Evolutionary conservation across 2,329 filamentous ascomycete genomes (phyloP), one percentile per base, ranked within the genome.

Genomic region (Penicillium sp.): DNA sequence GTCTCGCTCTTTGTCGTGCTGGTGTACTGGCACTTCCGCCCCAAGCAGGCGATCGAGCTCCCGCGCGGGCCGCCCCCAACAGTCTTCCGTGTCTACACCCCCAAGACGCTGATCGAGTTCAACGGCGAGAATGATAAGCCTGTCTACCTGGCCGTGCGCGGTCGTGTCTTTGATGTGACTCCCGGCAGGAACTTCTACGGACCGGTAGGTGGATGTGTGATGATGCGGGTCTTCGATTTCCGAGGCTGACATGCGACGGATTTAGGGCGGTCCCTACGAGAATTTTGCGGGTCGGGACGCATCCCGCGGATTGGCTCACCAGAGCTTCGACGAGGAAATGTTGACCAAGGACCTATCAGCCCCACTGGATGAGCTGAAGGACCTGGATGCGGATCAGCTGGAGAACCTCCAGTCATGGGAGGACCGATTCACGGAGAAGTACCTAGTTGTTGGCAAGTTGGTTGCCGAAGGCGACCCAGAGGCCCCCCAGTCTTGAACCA

Each of bases 271-370:
- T 0, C 92, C 93, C 2, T 99, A 99, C 74, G 87, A 88, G 73
- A 97, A 97, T 78, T 99, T 99, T 71, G 94, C 94, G 0, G 94
- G 94, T 0, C 82, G 92, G 37, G 94, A 99, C 75, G 94, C 94
- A 20, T 91, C 85, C 61, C 83, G 93, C 50, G 94, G 94, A 1
- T 78, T 99, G 57, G 93, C 94, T 1, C 90, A 85, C 73, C 90
- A 92, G 56, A 96, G 90, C 77, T 97, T 99, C 73, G 94, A 97
- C 71, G 85, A 90, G 79, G 89, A 92, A 6, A 96, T 97, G 92
- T 78, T 97, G 76, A 97, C 94, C 18, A 86, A 93, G 79, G 89
- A 97, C 73, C 77, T 97, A 53, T 85, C 94, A 54, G 93, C 85
- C 0, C 90, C 91, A 43, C 78, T 97, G 59, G 92, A 96, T 71